Base-by-base conservation (phyloP, 2,329 filamentous ascomycete species). In the Rutstroemia sp. region DNA sequence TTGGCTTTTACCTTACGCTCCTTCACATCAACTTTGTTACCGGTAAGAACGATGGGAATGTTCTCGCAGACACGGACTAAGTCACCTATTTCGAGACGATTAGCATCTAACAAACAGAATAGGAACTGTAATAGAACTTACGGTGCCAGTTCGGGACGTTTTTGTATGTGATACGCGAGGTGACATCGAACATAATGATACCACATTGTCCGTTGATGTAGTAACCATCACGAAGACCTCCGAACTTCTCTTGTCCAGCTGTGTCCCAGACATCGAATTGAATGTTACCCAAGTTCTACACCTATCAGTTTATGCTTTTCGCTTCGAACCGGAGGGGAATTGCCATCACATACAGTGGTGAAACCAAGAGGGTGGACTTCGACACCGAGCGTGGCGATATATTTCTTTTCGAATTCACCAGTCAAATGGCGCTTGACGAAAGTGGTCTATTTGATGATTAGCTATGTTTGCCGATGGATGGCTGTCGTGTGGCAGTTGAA, bases 151-250 rank as follows among this genome's bases (percentile, higher is more conserved):
- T 97, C 79, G 94, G 94, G 64, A 99, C 94, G 82, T 99, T 99
- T 88, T 99, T 99, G 88, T 99, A 99, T 75, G 94, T 99, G 76
- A 99, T 97, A 73, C 94, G 89, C 68, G 92, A 96, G 63, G 94
- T 97, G 66, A 99, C 92, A 77, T 99, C 92, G 77, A 99, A 99
- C 92, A 99, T 99, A 86, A 99, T 97, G 82, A 99, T 96, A 80
- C 94, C 92, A 77, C 92, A 97, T 80, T 97, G 92, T 72, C 92
- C 92, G 81, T 96, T 96, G 84, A 99, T 99, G 83, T 99, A 99
- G 86, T 99, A 99, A 68, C 92, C 92, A 78, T 99, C 92, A 80
- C 92, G 89, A 71, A 99, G 90, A 83, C 92, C 92, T 77, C 92
- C 92, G 67, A 99, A 99, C 85, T 97, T 99, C 83, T 99, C 92